These are phyloP conservation scores for Suillus hirtellus DNA, from an alignment of 768 basidiomycete species.

Conservation along the genomic window DNA sequence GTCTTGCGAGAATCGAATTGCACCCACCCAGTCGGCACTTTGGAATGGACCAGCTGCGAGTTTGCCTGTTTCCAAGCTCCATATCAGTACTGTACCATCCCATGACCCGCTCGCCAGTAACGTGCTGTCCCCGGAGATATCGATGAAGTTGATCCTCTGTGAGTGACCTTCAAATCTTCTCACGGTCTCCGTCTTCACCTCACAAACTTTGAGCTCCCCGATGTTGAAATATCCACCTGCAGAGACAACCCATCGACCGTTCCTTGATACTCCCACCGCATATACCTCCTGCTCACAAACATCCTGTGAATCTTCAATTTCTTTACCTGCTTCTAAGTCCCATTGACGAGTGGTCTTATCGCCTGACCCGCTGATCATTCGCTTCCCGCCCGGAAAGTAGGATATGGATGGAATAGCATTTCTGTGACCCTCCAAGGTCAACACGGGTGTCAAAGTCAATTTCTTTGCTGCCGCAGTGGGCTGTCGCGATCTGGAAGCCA, in stretches of 20 bases:
- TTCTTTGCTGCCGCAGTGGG: too few relatives aligned
- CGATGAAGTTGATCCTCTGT: background rate
- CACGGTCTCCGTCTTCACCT: background rate
- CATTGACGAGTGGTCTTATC: background rate
- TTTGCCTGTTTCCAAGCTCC: background rate
- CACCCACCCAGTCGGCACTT: background rate
- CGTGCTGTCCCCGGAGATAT: background rate
- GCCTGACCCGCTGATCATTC: background rate
- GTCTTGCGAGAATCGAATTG: conserved; percentile 4
- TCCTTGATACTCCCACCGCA: background rate
- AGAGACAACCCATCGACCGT: background rate
- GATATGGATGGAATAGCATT: background rate
- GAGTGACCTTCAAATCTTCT: background rate
- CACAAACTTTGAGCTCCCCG: background rate
- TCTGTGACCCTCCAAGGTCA: too few relatives aligned
- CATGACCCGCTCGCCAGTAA: background rate
- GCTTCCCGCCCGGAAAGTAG: background rate
- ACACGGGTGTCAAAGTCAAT: too few relatives aligned
- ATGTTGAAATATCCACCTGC: background rate
- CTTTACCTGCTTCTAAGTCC: background rate
- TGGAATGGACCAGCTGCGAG: too few relatives aligned
- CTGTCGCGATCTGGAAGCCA: too few relatives aligned
- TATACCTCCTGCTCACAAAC: background rate
- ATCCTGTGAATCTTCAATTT: background rate
- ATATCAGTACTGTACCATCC: background rate